Evolutionary conservation across 2,329 filamentous ascomycete species (phyloP).

Genomic region (Knoxdaviesia proteae): DNA sequence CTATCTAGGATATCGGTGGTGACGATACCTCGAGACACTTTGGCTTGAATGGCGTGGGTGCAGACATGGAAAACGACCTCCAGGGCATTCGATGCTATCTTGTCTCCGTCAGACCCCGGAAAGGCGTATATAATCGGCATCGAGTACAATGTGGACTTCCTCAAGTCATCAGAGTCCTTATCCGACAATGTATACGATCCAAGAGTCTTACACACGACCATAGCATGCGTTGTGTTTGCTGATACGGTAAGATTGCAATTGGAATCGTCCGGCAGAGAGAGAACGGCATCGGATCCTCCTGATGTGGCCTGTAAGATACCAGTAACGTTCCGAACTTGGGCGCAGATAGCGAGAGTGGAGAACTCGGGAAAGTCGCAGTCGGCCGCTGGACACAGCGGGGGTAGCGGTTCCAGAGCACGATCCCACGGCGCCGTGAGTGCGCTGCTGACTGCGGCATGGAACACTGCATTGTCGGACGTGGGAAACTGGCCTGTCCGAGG

Average conservation of each 20-base stretch:
- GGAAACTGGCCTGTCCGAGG: slow-evolving; percentile 1
- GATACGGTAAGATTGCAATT: not conserved
- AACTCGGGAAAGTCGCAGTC: slow-evolving; percentile 7
- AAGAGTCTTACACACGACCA: slow-evolving; percentile 5
- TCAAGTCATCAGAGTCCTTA: slow-evolving; percentile 4
- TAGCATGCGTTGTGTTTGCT: not conserved
- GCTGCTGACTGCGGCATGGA: not conserved
- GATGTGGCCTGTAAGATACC: not conserved
- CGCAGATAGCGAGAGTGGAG: slow-evolving; percentile 4
- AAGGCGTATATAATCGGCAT: slow-evolving; percentile 11
- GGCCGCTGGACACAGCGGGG: slow-evolving; percentile 1
- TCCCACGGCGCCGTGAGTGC: not conserved
- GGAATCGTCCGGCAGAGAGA: not conserved
- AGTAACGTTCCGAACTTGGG: not conserved
- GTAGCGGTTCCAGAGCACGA: not conserved
- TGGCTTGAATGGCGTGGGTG: slow-evolving; percentile 8
- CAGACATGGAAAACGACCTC: slow-evolving; percentile 12
- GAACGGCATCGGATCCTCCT: not conserved
- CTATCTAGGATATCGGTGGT: not conserved
- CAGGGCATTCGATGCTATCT: slow-evolving; percentile 7
- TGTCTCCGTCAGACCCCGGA: slow-evolving; percentile 1
- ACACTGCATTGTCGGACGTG: not conserved
- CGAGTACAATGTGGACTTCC: slow-evolving; percentile 8
- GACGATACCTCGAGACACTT: not conserved
- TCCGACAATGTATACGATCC: slow-evolving; percentile 7